Evolutionary conservation across 192 early-diverging fungal genomes (phyloP).

Genomic region (Physocladia obscura): DNA sequence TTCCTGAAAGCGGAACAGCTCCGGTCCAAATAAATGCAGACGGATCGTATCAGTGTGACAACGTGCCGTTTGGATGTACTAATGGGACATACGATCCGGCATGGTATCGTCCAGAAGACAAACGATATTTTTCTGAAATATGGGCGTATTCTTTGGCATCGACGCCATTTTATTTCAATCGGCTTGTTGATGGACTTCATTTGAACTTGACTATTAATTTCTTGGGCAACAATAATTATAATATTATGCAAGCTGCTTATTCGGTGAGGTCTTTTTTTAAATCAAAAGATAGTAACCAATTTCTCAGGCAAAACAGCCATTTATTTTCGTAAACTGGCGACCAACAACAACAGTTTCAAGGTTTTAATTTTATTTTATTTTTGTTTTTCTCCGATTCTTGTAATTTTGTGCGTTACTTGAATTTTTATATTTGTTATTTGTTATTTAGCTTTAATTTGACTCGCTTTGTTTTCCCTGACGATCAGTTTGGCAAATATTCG

Average conservation of each 20-base stretch:
- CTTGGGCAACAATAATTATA: not conserved
- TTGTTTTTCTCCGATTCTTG: not conserved
- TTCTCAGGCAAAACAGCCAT: not conserved
- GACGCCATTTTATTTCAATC: not conserved
- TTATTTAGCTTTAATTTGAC: not conserved
- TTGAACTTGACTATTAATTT: constrained; percentile 6
- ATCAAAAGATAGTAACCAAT: too few species aligned
- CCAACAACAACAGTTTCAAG: constrained; percentile 7
- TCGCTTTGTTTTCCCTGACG: not conserved
- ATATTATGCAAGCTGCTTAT: not conserved
- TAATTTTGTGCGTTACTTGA: too few species aligned
- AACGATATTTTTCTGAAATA: not conserved
- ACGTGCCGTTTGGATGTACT: not conserved
- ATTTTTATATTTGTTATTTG: too few species aligned
- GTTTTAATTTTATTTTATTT: not conserved
- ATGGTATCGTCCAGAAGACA: not conserved
- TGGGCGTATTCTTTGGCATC: not conserved
- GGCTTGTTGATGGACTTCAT: not conserved
- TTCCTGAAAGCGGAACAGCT: not conserved
- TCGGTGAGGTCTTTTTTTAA: too few species aligned
- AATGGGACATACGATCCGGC: not conserved
- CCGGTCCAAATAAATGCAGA: not conserved
- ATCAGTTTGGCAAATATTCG: not conserved
- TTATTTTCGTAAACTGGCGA: not conserved
- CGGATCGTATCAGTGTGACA: not conserved